A percentile compares a stretch with the other conserved stretches of the same genome.
Conservation (phyloP, 2,329 filamentous ascomycete genomes). For the Blastomyces parvus region DNA sequence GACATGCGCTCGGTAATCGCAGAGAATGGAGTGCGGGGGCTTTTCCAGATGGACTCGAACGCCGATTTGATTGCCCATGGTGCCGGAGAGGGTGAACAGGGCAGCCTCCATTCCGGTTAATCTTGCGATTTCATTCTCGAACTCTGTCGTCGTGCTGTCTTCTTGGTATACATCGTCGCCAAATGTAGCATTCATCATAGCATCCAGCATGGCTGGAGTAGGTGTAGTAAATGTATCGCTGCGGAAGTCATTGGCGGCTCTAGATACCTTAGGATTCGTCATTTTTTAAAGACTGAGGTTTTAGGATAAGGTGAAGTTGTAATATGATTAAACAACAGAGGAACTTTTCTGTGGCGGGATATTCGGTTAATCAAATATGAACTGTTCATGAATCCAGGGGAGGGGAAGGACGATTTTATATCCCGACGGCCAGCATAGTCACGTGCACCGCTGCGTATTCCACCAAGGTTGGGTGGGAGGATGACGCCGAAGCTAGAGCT, state of each 20-base stretch:
- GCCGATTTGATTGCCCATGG: conserved; percentile 20
- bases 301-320: background rate
- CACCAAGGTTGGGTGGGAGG: background rate
- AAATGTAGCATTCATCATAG: conserved; percentile 15
- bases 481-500: background rate
- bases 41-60: conserved; percentile 13
- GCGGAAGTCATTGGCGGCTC: conserved; percentile 21
- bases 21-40: conserved; percentile 17
- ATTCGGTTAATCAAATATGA: background rate
- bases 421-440: background rate
- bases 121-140: conserved; percentile 16
- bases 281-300: background rate
- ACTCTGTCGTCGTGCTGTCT: conserved; percentile 15
- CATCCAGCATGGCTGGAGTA: conserved; percentile 17
- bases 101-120: conserved; percentile 16
- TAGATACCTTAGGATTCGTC: background rate
- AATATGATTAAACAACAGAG: background rate
- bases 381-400: background rate
- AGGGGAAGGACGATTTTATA: background rate
- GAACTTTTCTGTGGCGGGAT: background rate
- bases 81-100: conserved; percentile 19
- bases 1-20: conserved; percentile 13
- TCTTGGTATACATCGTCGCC: conserved; percentile 18
- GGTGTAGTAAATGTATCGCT: conserved; percentile 14
- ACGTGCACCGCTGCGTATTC: background rate